phyloP scores from a whole-genome alignment of 2,329 filamentous ascomycete species.

The Botrytis squamosa region DNA sequence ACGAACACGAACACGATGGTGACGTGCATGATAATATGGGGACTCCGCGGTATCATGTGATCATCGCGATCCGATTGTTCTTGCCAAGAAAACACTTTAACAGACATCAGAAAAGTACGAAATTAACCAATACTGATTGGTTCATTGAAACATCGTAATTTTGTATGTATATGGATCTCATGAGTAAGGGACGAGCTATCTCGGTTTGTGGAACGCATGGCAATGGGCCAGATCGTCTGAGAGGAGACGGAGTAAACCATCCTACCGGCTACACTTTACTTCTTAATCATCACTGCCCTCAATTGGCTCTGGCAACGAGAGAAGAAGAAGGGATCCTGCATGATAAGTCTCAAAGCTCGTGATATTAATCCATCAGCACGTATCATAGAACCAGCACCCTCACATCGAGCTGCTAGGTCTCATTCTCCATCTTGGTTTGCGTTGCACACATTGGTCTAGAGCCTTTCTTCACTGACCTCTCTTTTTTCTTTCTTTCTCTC shows the following conservation, averaged over 20 bases:
- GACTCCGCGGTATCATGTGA: conserved; percentile 4
- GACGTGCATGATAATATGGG: background rate
- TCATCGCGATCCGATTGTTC: background rate
- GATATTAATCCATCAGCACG: background rate
- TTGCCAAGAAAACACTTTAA: background rate
- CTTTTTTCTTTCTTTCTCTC: background rate
- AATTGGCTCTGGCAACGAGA: background rate
- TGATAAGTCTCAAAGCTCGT: background rate
- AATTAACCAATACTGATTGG: background rate
- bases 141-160: background rate
- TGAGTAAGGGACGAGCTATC: background rate
- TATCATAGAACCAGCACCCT: background rate
- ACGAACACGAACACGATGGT: background rate
- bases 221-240: background rate
- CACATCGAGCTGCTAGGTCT: background rate
- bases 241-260: background rate
- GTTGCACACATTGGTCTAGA: background rate
- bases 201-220: background rate
- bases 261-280: background rate
- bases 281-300: background rate
- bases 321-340: background rate
- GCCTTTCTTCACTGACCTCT: background rate
- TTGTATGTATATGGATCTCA: background rate
- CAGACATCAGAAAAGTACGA: background rate
- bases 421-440: background rate